phyloP scores from a whole-genome alignment of 2,329 filamentous ascomycete species.

The Nannizziopsis arthrosporioides region DNA sequence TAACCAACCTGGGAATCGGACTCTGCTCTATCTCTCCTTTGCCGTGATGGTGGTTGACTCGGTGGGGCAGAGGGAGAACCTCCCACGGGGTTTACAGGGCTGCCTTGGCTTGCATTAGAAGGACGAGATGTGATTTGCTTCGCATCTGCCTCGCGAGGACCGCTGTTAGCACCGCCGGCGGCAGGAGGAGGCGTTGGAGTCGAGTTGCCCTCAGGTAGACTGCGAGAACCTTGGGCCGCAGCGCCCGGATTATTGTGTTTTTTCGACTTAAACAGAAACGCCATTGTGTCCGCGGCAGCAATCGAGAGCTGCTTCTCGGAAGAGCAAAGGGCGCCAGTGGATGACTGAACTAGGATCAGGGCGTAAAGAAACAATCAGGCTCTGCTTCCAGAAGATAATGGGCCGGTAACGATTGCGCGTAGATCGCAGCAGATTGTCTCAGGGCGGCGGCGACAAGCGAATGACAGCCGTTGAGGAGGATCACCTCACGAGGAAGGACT shows the following conservation, averaged over 20 bases:
- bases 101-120: slow-evolving; percentile 54
- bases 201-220: slow-evolving; percentile 43
- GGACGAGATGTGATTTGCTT: slow-evolving; percentile 47
- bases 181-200: slow-evolving; percentile 29
- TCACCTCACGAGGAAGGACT: no score
- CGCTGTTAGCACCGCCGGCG: slow-evolving; percentile 37
- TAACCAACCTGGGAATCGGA: slow-evolving; percentile 43
- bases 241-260: slow-evolving; percentile 50
- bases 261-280: slow-evolving; percentile 74
- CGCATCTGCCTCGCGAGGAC: slow-evolving; percentile 25
- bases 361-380: neutral
- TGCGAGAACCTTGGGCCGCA: slow-evolving; percentile 45
- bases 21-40: slow-evolving; percentile 43
- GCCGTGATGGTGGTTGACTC: slow-evolving; percentile 50
- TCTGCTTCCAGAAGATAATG: no score
- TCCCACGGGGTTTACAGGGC: slow-evolving; percentile 53
- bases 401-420: no score
- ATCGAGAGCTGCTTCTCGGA: neutral
- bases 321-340: neutral
- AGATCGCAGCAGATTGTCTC: no score
- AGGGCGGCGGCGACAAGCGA: no score
- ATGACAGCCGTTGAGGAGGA: no score
- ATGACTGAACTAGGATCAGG: neutral
- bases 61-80: slow-evolving; percentile 49
- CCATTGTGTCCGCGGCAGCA: slow-evolving; percentile 44